Evolutionary conservation across 345 rosid genomes (phyloP).

Genomic region (Ceriops zippeliana): DNA sequence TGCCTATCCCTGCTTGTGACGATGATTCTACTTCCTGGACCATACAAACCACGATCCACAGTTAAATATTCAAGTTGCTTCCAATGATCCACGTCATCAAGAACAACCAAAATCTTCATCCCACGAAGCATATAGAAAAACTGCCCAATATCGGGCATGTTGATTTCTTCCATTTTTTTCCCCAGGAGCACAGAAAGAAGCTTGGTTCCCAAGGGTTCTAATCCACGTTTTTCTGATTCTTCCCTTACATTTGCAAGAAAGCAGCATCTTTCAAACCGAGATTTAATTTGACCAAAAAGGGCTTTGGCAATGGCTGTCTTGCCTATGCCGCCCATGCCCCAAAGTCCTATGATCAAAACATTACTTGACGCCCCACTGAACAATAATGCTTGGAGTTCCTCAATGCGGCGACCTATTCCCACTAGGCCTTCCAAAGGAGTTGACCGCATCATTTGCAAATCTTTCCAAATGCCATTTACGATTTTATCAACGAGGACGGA

Average conservation of each 20-base stretch:
- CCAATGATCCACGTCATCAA: not conserved
- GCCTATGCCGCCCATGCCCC: not conserved
- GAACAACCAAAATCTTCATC: not conserved
- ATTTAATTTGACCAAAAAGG: not conserved
- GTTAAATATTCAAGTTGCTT: not conserved
- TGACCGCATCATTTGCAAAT: too few species aligned
- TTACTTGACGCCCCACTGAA: not conserved
- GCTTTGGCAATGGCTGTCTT: not conserved
- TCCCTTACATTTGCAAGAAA: not conserved
- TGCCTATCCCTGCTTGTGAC: constrained; percentile 4
- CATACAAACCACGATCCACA: not conserved
- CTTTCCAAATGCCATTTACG: too few species aligned
- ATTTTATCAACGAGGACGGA: too few species aligned
- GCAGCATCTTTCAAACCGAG: not conserved
- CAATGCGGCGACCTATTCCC: too few species aligned
- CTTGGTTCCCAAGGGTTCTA: too few species aligned
- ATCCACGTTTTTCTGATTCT: too few species aligned
- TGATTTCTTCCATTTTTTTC: not conserved
- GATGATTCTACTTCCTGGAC: constrained; percentile 8
- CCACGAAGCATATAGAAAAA: not conserved
- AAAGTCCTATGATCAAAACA: not conserved
- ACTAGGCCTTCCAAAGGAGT: too few species aligned
- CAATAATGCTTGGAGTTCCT: not conserved
- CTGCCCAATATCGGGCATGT: not conserved
- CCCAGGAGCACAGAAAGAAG: too few species aligned